These are phyloP conservation scores for Acorus gramineus DNA, from an alignment of 106 monocot genomes.

Conservation along the genomic window DNA sequence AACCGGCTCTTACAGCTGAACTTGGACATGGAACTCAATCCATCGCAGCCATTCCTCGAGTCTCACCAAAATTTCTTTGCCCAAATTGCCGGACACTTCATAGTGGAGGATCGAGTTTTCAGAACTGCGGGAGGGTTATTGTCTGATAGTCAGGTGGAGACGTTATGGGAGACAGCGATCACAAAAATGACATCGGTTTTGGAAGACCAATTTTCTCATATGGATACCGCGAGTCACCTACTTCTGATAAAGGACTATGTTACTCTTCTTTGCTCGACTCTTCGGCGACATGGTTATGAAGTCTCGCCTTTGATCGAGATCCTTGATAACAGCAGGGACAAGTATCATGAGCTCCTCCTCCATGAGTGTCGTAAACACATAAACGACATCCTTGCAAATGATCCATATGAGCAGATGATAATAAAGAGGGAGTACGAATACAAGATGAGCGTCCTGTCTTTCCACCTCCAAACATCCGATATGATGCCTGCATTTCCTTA, in stretches of 20 bases:
- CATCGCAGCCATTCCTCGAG: constrained; percentile 69
- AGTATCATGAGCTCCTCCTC: constrained; percentile 55
- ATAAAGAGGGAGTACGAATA: constrained; percentile 63
- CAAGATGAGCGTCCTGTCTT: constrained; percentile 48
- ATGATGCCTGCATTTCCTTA: constrained; percentile 51
- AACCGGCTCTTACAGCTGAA: constrained; percentile 89
- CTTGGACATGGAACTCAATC: constrained; percentile 62
- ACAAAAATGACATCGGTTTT: constrained; percentile 42
- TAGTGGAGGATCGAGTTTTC: constrained; percentile 73
- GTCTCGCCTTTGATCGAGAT: constrained; percentile 36
- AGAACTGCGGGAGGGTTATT: constrained; percentile 55
- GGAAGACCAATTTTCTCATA: constrained; percentile 46
- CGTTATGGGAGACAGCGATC: constrained; percentile 45
- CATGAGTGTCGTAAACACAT: constrained; percentile 47
- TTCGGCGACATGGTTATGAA: constrained; percentile 36
- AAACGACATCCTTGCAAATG: constrained; percentile 28
- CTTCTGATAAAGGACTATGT: constrained; percentile 67
- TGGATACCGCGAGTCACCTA: constrained; percentile 52
- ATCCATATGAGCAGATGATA: constrained; percentile 51
- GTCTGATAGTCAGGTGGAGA: constrained; percentile 51
- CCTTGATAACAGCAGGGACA: constrained; percentile 55
- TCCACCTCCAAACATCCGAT: constrained; percentile 48
- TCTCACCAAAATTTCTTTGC: constrained; percentile 79
- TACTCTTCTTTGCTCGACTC: constrained; percentile 38
- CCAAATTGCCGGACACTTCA: constrained; percentile 86